These are phyloP conservation scores for Nemania sp. DNA, from an alignment of 2,329 filamentous ascomycete genomes.

Conservation along the genomic window DNA sequence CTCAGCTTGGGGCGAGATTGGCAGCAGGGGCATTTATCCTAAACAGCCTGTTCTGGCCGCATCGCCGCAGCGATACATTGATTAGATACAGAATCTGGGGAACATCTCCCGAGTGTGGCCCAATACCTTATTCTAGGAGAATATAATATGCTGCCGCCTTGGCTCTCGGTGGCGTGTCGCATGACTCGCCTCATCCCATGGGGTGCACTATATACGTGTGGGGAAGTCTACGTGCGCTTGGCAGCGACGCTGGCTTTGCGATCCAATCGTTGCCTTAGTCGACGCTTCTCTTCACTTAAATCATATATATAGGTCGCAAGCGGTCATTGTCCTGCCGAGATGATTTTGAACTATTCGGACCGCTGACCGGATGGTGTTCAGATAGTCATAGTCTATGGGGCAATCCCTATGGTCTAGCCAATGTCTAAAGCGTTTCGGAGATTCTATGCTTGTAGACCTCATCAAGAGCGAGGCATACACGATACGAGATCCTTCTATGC, in stretches of 20 bases:
- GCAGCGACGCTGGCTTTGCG: slow-evolving; percentile 5
- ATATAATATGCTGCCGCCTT: slow-evolving; percentile 2
- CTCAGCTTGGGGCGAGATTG: not conserved
- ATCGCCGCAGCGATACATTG: slow-evolving; percentile 16
- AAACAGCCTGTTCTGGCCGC: slow-evolving; percentile 33
- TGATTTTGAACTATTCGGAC: slow-evolving; percentile 12
- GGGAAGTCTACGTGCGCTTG: slow-evolving; percentile 22
- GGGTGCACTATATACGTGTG: slow-evolving; percentile 18
- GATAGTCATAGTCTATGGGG: not conserved
- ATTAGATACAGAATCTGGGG: slow-evolving; percentile 17
- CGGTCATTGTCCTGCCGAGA: slow-evolving; percentile 15
- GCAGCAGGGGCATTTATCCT: slow-evolving; percentile 23
- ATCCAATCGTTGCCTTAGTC: slow-evolving; percentile 2
- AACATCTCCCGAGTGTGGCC: slow-evolving; percentile 8
- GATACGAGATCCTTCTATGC: no score
- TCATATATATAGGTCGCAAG: slow-evolving; percentile 10
- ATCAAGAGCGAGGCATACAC: no score
- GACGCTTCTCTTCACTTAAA: not conserved
- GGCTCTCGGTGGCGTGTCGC: not conserved
- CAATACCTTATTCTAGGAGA: slow-evolving; percentile 7
- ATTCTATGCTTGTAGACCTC: no score
- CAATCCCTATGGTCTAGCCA: not conserved
- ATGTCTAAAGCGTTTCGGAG: no score
- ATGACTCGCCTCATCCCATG: slow-evolving; percentile 1
- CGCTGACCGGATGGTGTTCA: slow-evolving; percentile 1